These are phyloP conservation scores for Komagataella kurtzmanii DNA, from an alignment of 805 yeast genomes.

Conservation along the genomic window DNA sequence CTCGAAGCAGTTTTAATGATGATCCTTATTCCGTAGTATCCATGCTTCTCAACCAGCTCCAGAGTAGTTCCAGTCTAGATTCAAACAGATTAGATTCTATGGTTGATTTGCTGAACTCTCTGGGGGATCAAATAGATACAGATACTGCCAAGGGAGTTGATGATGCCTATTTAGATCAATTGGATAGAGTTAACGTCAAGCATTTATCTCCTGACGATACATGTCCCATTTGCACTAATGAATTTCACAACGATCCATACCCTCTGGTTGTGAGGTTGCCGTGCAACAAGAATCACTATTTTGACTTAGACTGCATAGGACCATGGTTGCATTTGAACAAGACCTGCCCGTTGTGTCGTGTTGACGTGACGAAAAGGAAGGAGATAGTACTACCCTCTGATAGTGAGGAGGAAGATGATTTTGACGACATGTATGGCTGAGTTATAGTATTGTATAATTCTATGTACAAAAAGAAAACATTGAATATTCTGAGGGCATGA, in stretches of 20 bases:
- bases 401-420: constrained; percentile 53
- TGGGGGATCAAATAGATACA: not conserved
- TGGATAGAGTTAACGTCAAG: constrained; percentile 50
- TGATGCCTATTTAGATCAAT: constrained; percentile 57
- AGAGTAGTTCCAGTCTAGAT: not conserved
- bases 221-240: constrained; percentile 78
- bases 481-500: not conserved
- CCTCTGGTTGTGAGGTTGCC: constrained; percentile 71
- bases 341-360: constrained; percentile 82
- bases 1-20: not conserved
- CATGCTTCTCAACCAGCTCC: not conserved
- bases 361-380: constrained; percentile 42
- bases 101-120: not conserved
- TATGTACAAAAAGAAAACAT: not conserved
- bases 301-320: constrained; percentile 81
- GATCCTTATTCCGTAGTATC: not conserved
- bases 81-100: not conserved
- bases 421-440: constrained; percentile 71
- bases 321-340: constrained; percentile 73
- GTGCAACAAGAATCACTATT: constrained; percentile 56
- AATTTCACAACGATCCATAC: constrained; percentile 55
- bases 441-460: not conserved
- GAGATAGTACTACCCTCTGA: constrained; percentile 16
- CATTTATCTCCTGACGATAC: constrained; percentile 34
- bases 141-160: constrained; percentile 35